Conservation (phyloP, 2,329 filamentous ascomycete species). For the Xylaria sp. region DNA sequence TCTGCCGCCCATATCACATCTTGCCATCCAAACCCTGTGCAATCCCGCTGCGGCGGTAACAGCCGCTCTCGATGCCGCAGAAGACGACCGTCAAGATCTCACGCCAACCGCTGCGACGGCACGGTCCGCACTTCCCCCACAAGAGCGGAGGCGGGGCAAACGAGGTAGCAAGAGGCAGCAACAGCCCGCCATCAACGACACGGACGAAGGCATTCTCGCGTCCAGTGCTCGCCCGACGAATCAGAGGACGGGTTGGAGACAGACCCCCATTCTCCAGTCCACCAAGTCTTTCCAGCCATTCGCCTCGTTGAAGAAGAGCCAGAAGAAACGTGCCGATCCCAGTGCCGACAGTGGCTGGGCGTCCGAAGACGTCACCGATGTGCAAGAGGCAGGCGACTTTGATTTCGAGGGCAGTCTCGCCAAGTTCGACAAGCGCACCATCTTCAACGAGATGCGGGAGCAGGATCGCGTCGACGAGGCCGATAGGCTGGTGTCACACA, state of each 20-base stretch:
- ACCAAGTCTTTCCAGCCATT: slow-evolving; percentile 72
- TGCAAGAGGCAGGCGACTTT: slow-evolving; percentile 92
- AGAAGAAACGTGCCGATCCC: slow-evolving; percentile 55
- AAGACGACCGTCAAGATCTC: slow-evolving; percentile 38
- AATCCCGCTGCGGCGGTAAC: slow-evolving; percentile 22
- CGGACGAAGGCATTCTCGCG: slow-evolving; percentile 36
- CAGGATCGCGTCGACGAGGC: slow-evolving; percentile 91
- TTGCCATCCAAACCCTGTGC: slow-evolving; percentile 38
- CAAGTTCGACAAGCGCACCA: slow-evolving; percentile 91
- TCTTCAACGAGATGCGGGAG: slow-evolving; percentile 91
- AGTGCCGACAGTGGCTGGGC: slow-evolving; percentile 83
- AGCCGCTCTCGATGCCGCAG: slow-evolving; percentile 34
- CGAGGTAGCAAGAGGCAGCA: slow-evolving; percentile 38
- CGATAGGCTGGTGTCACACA: slow-evolving; percentile 90
- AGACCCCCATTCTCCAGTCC: slow-evolving; percentile 70
- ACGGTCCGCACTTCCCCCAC: slow-evolving; percentile 27
- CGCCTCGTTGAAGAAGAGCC: slow-evolving; percentile 66
- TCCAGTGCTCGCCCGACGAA: slow-evolving; percentile 41
- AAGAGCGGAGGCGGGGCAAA: slow-evolving; percentile 42
- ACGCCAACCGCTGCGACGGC: slow-evolving; percentile 38
- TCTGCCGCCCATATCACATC: slow-evolving; percentile 26
- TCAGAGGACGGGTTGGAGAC: slow-evolving; percentile 66
- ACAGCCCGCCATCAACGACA: slow-evolving; percentile 34
- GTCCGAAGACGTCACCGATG: slow-evolving; percentile 94
- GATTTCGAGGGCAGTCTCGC: slow-evolving; percentile 90